A percentile compares a stretch with the other conserved stretches of the same genome.
phyloP scores from a whole-genome alignment of 768 basidiomycete species.

The Macrolepiota fuliginosa region DNA sequence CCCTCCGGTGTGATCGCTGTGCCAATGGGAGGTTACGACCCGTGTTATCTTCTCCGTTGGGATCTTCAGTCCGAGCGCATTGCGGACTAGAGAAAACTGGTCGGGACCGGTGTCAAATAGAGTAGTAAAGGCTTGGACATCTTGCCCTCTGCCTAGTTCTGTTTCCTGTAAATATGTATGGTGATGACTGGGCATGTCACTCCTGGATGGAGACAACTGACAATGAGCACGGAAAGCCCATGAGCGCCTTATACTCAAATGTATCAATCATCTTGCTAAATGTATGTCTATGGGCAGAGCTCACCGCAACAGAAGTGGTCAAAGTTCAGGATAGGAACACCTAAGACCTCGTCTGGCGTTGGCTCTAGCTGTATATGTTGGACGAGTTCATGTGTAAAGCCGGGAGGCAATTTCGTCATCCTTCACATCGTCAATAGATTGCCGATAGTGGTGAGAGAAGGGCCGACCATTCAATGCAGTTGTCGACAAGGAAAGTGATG shows the following conservation, averaged over 20 bases:
- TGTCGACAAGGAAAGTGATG: slow-evolving; percentile 74
- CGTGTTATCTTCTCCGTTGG: slow-evolving; percentile 54
- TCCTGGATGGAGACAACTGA: slow-evolving; percentile 28
- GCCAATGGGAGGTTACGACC: slow-evolving; percentile 79
- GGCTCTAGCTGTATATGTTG: slow-evolving; percentile 58
- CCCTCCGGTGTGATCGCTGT: slow-evolving; percentile 73
- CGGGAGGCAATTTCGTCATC: slow-evolving; percentile 79
- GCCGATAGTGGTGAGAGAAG: background rate
- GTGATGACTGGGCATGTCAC: background rate
- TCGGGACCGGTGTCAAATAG: slow-evolving; percentile 89
- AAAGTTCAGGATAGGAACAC: slow-evolving; percentile 67
- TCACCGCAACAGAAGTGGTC: slow-evolving; percentile 63
- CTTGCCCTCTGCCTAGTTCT: background rate
- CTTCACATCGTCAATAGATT: slow-evolving; percentile 21
- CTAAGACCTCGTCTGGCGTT: slow-evolving; percentile 39
- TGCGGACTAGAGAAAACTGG: slow-evolving; percentile 69
- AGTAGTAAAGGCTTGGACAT: slow-evolving; percentile 31
- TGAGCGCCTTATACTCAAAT: slow-evolving; percentile 57
- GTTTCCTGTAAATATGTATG: slow-evolving; percentile 6
- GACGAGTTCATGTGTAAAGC: slow-evolving; percentile 70
- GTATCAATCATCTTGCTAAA: background rate
- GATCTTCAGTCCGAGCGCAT: slow-evolving; percentile 57
- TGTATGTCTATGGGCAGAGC: background rate
- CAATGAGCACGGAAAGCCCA: slow-evolving; percentile 80
- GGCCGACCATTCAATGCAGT: slow-evolving; percentile 69